Evolutionary conservation across 108 stramenopile genomes (phyloP), one percentile per base, ranked within the genome.

Genomic region (Cyclotella distinguenda): DNA sequence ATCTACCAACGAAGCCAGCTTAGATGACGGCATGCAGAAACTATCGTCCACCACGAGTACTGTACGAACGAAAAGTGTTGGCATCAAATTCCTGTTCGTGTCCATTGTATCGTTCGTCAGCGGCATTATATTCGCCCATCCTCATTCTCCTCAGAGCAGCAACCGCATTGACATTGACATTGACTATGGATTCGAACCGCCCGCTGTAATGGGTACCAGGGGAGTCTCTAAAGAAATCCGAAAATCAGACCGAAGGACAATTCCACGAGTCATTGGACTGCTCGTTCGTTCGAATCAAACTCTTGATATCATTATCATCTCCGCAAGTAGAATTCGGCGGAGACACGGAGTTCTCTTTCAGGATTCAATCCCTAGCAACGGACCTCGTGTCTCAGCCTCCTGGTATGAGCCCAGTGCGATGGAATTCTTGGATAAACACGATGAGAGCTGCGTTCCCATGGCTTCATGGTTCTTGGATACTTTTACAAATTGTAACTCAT

Each of bases 401-500:
- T 77, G 76, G 76, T 70, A 70, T 31, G 57, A 50, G 25, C 48
- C 68, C 32, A 77, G 70, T 40, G 68, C 68, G 10, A 10, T 39
- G 21, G 48, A 70, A 18, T 51, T 57, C 23, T 18, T 70, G 12
- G 64, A 66, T 26, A 50, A 51, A 22, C 33, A 60, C 22, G 58
- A 70, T 38, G 39, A 65, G 4, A 31, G 38, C 27, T 80, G 79
- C 36, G 60, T 32, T 11, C 69, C 69, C 8, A 75, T 76, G 74
- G 30, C 39, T 7, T 34, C 64, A 4, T 80, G 79, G 79, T 74
- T 76, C 21, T 21, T 63, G 42, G 22, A 35, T 27, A 51, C 35
- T 43, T 80, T 71, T 53, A 51, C 63, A 4, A 64, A 70, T 59
- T 80, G 79, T 45, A 80, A 80, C 27, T 40, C 43, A 6, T 71